These are phyloP conservation scores for Fusarium papillatum DNA, from an alignment of 2,329 filamentous ascomycete genomes.

Conservation along the genomic window DNA sequence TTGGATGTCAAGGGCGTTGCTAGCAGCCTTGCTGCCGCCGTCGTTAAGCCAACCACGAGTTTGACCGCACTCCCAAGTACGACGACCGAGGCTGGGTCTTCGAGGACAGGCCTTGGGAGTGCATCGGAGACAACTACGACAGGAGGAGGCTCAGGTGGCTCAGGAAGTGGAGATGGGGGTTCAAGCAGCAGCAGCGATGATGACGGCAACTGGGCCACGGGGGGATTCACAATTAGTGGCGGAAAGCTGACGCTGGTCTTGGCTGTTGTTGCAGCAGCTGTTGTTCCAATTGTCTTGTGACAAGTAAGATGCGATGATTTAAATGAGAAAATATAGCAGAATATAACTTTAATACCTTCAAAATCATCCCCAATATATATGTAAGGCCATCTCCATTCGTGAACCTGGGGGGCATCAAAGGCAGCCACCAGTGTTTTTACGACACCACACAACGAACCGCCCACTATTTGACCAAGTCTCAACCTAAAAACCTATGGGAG, in stretches of 20 bases:
- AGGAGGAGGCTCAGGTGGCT: conserved; percentile 60
- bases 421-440: neutral
- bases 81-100: conserved; percentile 1
- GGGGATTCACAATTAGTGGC: neutral
- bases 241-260: neutral
- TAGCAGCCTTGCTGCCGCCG: conserved; percentile 22
- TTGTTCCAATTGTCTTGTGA: neutral
- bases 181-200: neutral
- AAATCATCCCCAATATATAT: neutral
- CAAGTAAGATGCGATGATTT: neutral
- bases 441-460: neutral
- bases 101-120: conserved; percentile 46
- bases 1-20: conserved; percentile 19
- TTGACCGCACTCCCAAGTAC: conserved; percentile 12
- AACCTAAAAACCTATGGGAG: neutral
- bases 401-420: neutral
- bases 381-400: neutral
- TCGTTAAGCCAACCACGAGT: conserved; percentile 30
- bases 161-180: neutral
- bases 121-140: neutral
- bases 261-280: neutral
- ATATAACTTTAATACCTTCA: neutral
- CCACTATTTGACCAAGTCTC: neutral
- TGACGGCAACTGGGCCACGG: neutral
- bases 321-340: neutral